These are phyloP conservation scores for Vitis rupestris DNA, from an alignment of 164 flowering plant species.

Conservation along the genomic window DNA sequence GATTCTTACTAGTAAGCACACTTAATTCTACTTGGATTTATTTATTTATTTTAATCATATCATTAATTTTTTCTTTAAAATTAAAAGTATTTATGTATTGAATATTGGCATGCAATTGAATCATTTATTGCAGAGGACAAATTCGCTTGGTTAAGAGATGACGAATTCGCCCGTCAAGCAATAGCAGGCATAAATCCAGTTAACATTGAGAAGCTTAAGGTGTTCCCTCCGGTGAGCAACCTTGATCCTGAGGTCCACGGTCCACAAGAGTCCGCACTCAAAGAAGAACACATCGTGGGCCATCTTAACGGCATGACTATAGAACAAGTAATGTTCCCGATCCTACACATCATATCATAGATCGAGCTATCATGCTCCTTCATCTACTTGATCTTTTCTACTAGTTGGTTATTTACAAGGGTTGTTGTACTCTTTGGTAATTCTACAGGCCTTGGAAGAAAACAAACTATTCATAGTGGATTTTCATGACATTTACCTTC, in stretches of 20 bases:
- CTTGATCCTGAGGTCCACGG: slow-evolving; percentile 82
- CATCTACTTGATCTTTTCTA: no score
- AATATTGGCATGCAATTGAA: background rate
- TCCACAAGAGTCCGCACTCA: slow-evolving; percentile 73
- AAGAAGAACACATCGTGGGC: slow-evolving; percentile 75
- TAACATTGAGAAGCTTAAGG: slow-evolving; percentile 64
- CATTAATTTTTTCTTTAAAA: background rate
- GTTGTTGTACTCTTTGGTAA: background rate
- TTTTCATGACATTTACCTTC: slow-evolving; percentile 75
- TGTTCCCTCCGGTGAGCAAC: slow-evolving; percentile 77
- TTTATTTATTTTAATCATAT: background rate
- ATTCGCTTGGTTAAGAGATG: slow-evolving; percentile 91
- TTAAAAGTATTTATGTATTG: no score
- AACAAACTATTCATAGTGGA: slow-evolving; percentile 76
- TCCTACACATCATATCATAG: no score
- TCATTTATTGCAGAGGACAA: slow-evolving; percentile 62
- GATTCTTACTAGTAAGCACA: slow-evolving; percentile 72
- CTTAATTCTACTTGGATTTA: background rate
- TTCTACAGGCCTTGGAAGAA: slow-evolving; percentile 69
- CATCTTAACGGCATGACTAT: slow-evolving; percentile 77
- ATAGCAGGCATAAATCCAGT: slow-evolving; percentile 89
- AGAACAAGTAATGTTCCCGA: slow-evolving; percentile 50
- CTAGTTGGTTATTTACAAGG: no score
- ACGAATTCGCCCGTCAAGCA: slow-evolving; percentile 89
- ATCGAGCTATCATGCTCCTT: no score